Evolutionary conservation across 148 eudicot species (phyloP), one percentile per base, ranked within the genome.

Genomic region (Rhododendron griersonianum): DNA sequence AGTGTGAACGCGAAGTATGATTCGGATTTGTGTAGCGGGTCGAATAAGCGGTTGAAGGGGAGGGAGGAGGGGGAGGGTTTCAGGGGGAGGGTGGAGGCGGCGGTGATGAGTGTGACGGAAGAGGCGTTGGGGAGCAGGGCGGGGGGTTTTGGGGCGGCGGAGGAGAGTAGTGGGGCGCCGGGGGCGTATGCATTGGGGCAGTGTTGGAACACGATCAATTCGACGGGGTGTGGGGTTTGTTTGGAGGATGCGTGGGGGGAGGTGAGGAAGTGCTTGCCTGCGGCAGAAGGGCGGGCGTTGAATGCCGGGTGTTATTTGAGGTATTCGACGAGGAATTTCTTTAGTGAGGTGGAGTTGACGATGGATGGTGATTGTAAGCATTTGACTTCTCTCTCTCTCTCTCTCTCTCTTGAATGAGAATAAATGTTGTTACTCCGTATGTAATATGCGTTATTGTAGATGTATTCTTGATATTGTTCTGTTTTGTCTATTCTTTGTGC

Each of bases 241-340:
- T 81, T 81, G 69, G 47, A 53, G n/a, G 45, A 81, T 81, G 83
- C 83, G 7, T 78, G 81, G 81, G 11, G 30, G 50, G 8, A 47
- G 19, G 37, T 78, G 35, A 25, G 14, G 55, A 78, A 47, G 59
- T 78, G 81, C 48, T 47, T 78, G 81, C 81, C 81, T 11, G 57
- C 15, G 6, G 81, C 57, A 0, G 81, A 78, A 48, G 81, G 81
- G 81, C 47, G 55, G 48, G 57, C 81, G 7, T 78, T 78, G 35
- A 78, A 78, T n/a, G 81, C 81, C 5, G 81, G 81, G 28, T 78
- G 81, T 47, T 78, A 78, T 78, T 78, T 78, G 81, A 78, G 81
- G 81, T 78, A 78, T 50, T 78, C 81, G 6, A 45, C 81, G 0
- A 50, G 30, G 81, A 23, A 78, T 5, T 78, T 78, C 57, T 47